Conservation (phyloP, 1,284 basidiomycete genomes). For the Rhodotorula glutinis region DNA sequence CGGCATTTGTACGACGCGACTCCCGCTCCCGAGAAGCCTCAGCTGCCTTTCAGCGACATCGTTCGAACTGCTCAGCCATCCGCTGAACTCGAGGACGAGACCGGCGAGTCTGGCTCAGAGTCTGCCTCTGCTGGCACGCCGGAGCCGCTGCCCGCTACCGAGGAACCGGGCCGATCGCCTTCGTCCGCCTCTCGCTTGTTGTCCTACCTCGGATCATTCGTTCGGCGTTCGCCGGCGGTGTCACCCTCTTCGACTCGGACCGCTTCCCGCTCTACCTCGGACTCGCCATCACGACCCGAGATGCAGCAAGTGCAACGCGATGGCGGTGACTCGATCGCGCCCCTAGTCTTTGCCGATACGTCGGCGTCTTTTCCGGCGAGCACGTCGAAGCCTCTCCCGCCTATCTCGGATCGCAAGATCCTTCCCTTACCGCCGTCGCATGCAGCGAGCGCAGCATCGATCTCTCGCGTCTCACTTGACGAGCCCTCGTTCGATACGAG, state of each 20-base stretch:
- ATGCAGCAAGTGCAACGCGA: conserved; percentile 12
- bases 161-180: background rate
- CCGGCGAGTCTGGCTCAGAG: background rate
- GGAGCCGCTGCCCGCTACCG: background rate
- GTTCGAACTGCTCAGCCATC: background rate
- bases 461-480: conserved; percentile 9
- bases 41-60: conserved; percentile 15
- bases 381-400: conserved; percentile 15
- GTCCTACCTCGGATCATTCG: conserved; percentile 32
- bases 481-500: background rate
- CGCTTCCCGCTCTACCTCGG: background rate
- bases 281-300: conserved; percentile 2
- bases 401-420: conserved; percentile 15
- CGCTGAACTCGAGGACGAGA: background rate
- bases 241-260: conserved; percentile 12
- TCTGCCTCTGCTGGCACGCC: background rate
- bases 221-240: conserved; percentile 23
- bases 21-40: conserved; percentile 25
- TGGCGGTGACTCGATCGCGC: background rate
- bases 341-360: conserved; percentile 1
- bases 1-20: conserved; percentile 34
- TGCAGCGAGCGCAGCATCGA: conserved; percentile 1
- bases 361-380: background rate
- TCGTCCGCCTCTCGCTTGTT: conserved; percentile 23
- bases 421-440: conserved; percentile 20